Base-by-base conservation (phyloP, 2,329 filamentous ascomycete species). In the Leptodontidium sp. region DNA sequence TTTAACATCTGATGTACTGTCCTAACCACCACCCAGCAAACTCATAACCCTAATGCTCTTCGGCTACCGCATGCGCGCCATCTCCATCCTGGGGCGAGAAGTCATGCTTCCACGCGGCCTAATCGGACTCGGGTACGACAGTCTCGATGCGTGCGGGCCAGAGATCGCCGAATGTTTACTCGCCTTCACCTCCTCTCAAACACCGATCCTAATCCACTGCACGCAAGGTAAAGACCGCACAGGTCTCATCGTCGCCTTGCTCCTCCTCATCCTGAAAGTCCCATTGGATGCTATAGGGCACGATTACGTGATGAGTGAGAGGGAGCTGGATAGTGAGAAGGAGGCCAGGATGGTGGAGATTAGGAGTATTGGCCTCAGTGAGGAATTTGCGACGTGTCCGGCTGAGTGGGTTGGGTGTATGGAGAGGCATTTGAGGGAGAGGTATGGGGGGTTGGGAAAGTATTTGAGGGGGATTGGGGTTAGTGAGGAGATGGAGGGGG, bases 191-290 rank as follows among this genome's bases (percentile, higher is more conserved):
- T 29, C 62, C 38, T 57, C 64, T 24, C 26, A 43, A 68, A 52
- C 50, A 52, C 93, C 93, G 0, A 79, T 90, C 0, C 77, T 97
- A 8, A 81, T 96, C 2, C 93, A 97, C 79, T 97, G 94, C 79
- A 96, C 93, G 0, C 93, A 97, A 76, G 94, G 94, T 68, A 97
- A 97, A 78, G 94, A 97, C 77, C 87, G 94, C 1, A 94, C 89
- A 1, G 94, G 94, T 0, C 82, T 97, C 14, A 83, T 92, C 12
- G 83, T 93, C 5, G 82, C 91, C 50, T 82, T 97, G 4, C 79
- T 91, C 0, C 81, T 97, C 24, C 83, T 95, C 75, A 81, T 92
- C 12, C 82, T 92, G 3, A 81, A 80, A 8, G 79, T 92, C 0
- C 86, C 88, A 0, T 68, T 83, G 1, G 77, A 84, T 0, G 90